A percentile compares a stretch with the other conserved stretches of the same genome.
phyloP scores from a whole-genome alignment of 2,329 filamentous ascomycete genomes.

The Aspergillus terreus region DNA sequence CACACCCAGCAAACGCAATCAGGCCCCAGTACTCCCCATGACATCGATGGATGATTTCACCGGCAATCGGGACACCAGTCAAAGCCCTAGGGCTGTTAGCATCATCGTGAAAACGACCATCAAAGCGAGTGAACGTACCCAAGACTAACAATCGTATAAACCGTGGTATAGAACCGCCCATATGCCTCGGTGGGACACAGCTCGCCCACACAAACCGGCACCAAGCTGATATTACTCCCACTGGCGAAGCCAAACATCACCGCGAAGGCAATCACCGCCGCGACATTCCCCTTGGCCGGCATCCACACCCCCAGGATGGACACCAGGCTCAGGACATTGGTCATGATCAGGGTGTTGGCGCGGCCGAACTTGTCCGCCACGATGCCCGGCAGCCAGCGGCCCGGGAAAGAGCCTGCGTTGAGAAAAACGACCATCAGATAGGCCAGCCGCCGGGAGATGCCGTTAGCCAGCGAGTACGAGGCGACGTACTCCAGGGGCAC shows the following conservation, averaged over 20 bases:
- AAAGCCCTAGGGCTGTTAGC: conserved; percentile 14
- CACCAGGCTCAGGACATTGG: conserved; percentile 22
- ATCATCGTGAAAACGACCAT: background rate
- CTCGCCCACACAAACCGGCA: conserved; percentile 45
- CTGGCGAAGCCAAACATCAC: conserved; percentile 34
- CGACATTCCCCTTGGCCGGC: conserved; percentile 15
- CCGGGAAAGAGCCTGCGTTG: conserved; percentile 20
- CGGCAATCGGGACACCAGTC: conserved; percentile 24
- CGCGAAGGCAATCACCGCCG: conserved; percentile 18
- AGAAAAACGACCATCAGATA: conserved; percentile 23
- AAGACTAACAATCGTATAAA: conserved; percentile 28
- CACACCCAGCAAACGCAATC: conserved; percentile 19
- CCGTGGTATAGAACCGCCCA: conserved; percentile 37
- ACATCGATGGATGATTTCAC: conserved; percentile 26
- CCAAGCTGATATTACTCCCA: conserved; percentile 37
- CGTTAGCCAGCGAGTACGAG: conserved; percentile 17
- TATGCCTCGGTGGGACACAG: conserved; percentile 42
- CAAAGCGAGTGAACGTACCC: conserved; percentile 8
- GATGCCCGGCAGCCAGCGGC: conserved; percentile 20
- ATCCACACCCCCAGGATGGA: conserved; percentile 27
- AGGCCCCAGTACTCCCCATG: conserved; percentile 25
- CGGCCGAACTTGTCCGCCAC: conserved; percentile 23
- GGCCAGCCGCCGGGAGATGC: conserved; percentile 13
- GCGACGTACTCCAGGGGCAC: conserved; percentile 22
- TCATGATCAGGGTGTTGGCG: conserved; percentile 26